Base-by-base conservation (phyloP, 1,284 basidiomycete genomes). In the Cystobasidiaceae sp. region DNA sequence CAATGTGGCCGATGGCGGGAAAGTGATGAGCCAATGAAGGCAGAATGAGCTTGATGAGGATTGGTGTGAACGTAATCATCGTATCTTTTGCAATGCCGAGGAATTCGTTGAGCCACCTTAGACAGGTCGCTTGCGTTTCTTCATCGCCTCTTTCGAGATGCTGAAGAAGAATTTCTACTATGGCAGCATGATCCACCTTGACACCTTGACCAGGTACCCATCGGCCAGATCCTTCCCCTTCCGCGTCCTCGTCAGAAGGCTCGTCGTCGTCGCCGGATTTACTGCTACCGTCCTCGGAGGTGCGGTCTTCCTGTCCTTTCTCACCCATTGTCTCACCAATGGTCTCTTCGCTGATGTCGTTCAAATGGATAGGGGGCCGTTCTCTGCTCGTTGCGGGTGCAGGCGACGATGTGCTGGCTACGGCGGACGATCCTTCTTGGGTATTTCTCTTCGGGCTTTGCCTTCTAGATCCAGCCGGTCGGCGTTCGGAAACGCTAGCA, bases 121-220 rank as follows among this genome's bases (percentile, higher is more conserved):
- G 82, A 28, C 77, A 77, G 7, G 77, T 78, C 0, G 77, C 75
- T 54, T 79, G 77, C 34, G 78, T 77, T 68, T 79, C 78, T 56
- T 78, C 77, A 60, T 78, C 78, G 2, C 8, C 34, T 80, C 88
- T 76, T 69, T 93, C 92, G 90, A 97, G 80, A 74, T 97, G 92
- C 69, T 86, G 84, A n/a, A 98, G 86, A 39, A 99, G 80, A 69
- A 96, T 97, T 73, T 97, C 91, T 62, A 97, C 85, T 64, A 99
- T 92, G 8, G 91, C 86, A 4, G 86, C 84, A 75, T 94, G 92
- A 76, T 97, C 88, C 67, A 99, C 87, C 67, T 83, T 83, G 6
- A 98, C 92, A 1, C 89, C 91, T 79, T 96, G 91, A 2, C 93
- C 93, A 27, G 92, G 92, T 39, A 90, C 80, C 90, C 92, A 97